phyloP scores from a whole-genome alignment of 2,329 filamentous ascomycete genomes.

The Colletotrichum falcatum region DNA sequence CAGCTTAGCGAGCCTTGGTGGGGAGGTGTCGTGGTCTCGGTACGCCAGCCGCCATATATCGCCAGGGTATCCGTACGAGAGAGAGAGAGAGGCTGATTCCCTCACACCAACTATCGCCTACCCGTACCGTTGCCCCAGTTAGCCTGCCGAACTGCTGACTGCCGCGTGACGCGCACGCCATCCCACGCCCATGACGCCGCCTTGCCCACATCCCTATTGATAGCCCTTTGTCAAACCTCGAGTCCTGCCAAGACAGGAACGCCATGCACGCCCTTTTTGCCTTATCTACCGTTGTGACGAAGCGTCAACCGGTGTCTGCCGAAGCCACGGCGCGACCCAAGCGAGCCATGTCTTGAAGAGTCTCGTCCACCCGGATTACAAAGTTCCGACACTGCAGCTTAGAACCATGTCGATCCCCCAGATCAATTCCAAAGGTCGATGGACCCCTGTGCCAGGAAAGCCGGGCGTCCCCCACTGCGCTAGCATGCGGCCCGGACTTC shows the following conservation, averaged over 20 bases:
- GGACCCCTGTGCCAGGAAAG: not conserved
- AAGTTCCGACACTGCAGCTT: too few relatives aligned
- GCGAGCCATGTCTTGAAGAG: not conserved
- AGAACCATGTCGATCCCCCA: too few relatives aligned
- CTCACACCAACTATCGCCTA: slow-evolving; percentile 24
- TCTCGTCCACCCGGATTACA: not conserved
- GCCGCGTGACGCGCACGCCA: slow-evolving; percentile 25
- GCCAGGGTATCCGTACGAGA: slow-evolving; percentile 2
- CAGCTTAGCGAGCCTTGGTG: slow-evolving; percentile 28
- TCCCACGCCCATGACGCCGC: slow-evolving; percentile 20
- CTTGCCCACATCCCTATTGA: not conserved
- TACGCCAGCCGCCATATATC: slow-evolving; percentile 27
- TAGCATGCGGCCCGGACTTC: slow-evolving; percentile 20
- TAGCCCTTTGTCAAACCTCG: not conserved
- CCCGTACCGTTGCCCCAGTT: slow-evolving; percentile 11
- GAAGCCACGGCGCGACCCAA: slow-evolving; percentile 7
- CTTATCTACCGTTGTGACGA: not conserved
- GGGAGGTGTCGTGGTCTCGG: slow-evolving; percentile 37
- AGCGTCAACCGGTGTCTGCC: slow-evolving; percentile 2
- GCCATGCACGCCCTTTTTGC: not conserved
- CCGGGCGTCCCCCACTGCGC: slow-evolving; percentile 19
- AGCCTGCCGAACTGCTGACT: slow-evolving; percentile 22
- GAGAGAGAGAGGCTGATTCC: slow-evolving; percentile 34
- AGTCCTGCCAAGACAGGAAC: not conserved
- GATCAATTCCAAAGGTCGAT: not conserved